Evolutionary conservation across 2,329 filamentous ascomycete species (phyloP).

Genomic region (Cyphellophora attinorum): DNA sequence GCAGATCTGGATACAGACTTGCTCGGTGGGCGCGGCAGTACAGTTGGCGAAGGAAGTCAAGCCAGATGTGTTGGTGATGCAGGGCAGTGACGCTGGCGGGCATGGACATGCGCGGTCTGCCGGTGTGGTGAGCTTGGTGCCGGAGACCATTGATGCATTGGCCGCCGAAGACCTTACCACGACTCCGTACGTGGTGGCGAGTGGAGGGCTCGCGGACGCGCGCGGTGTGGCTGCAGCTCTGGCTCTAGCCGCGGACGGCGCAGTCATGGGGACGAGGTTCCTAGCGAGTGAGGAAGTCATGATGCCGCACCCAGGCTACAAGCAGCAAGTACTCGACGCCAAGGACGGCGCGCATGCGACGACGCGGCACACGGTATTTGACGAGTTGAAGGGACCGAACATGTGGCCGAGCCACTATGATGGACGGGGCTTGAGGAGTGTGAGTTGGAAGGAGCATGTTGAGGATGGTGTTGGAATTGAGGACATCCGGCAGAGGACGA

Average conservation of each 20-base stretch:
- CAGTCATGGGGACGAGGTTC: constrained; percentile 55
- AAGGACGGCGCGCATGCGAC: constrained; percentile 42
- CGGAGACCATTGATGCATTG: constrained; percentile 37
- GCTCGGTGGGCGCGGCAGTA: constrained; percentile 36
- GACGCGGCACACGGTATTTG: constrained; percentile 42
- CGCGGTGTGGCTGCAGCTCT: constrained; percentile 41
- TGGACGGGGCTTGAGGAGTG: constrained; percentile 47
- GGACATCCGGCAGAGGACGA: constrained; percentile 4
- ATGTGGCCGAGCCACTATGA: constrained; percentile 50
- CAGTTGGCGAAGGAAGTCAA: constrained; percentile 23
- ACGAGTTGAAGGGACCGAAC: constrained; percentile 45
- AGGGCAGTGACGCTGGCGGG: constrained; percentile 45
- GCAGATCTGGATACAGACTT: constrained; percentile 44
- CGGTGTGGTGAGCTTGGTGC: constrained; percentile 37
- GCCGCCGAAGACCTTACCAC: background rate
- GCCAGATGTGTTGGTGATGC: constrained; percentile 42
- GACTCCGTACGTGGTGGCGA: constrained; percentile 32
- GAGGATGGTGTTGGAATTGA: constrained; percentile 8
- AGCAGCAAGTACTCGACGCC: constrained; percentile 35
- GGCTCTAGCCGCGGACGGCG: constrained; percentile 42
- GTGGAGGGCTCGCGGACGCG: constrained; percentile 44
- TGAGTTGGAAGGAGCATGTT: constrained; percentile 27
- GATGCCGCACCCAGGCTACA: constrained; percentile 38
- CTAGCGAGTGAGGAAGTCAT: constrained; percentile 42
- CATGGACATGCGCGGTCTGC: constrained; percentile 38